Evolutionary conservation across 208 protist genomes (phyloP).

Genomic region (Acanthamoeba healyi): DNA sequence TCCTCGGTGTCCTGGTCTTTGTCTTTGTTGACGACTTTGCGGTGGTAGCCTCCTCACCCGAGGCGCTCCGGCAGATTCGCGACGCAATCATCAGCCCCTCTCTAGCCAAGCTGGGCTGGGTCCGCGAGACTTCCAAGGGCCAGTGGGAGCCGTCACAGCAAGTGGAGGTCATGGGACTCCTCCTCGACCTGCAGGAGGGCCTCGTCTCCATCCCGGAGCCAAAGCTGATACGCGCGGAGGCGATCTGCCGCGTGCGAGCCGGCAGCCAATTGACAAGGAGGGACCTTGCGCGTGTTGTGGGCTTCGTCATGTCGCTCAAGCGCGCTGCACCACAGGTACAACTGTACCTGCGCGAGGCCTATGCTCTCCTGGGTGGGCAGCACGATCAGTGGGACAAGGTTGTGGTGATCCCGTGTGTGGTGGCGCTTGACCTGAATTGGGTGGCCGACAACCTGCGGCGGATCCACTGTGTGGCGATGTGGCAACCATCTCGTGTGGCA

Average conservation of each 20-base stretch:
- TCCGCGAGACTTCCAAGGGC: not conserved
- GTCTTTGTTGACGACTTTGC: constrained; percentile 8
- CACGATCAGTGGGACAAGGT: not conserved
- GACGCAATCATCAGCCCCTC: not conserved
- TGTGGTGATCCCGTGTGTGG: not conserved
- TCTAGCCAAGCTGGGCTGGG: not conserved
- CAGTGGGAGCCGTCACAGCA: constrained; percentile 10
- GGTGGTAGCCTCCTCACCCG: not conserved
- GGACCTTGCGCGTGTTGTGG: not conserved
- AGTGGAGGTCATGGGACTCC: constrained; percentile 2
- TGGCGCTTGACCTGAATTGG: not conserved
- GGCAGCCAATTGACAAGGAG: not conserved
- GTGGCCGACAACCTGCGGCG: not conserved
- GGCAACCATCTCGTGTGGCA: not conserved
- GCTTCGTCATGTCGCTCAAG: constrained; percentile 8
- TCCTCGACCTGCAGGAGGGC: not conserved
- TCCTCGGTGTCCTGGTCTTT: not conserved
- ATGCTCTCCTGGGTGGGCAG: not conserved
- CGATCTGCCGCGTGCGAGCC: not conserved
- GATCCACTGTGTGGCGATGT: not conserved
- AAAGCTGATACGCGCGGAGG: not conserved
- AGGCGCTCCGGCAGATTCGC: not conserved
- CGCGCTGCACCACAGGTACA: constrained; percentile 1
- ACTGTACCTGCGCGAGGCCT: not conserved
- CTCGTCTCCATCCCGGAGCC: not conserved